Conservation (phyloP, 2,329 filamentous ascomycete genomes). For the Stemphylium beticola region DNA sequence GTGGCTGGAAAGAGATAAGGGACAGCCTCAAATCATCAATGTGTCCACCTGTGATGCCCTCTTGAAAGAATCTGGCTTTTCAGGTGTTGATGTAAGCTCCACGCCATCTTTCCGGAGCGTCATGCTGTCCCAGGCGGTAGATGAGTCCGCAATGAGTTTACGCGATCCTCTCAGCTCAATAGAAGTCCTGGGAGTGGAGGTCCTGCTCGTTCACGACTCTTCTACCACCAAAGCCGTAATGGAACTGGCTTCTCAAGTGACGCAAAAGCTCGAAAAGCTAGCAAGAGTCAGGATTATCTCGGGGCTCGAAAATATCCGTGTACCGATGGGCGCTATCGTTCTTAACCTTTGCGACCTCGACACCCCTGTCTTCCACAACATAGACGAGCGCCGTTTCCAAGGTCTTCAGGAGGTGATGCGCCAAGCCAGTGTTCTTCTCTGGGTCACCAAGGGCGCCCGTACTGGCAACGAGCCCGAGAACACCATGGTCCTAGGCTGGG, state of each 20-base stretch:
- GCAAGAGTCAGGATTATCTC: no score
- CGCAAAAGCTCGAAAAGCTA: neutral
- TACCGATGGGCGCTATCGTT: neutral
- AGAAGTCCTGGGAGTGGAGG: no score
- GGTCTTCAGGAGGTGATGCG: neutral
- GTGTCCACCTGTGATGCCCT: slow-evolving; percentile 28
- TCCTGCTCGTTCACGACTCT: neutral
- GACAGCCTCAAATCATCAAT: slow-evolving; percentile 7
- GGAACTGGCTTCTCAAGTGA: neutral
- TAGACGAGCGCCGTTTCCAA: neutral
- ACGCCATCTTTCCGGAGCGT: neutral
- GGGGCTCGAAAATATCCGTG: neutral
- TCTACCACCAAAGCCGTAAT: neutral
- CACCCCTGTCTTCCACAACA: neutral
- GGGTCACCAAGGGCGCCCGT: neutral
- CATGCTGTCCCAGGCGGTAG: neutral
- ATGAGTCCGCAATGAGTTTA: neutral
- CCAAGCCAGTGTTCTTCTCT: neutral
- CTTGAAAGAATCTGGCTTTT: slow-evolving; percentile 13
- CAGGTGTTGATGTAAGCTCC: slow-evolving; percentile 8
- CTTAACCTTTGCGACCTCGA: neutral
- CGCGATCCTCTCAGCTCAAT: neutral
- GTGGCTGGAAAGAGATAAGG: slow-evolving; percentile 42
- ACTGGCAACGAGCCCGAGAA: neutral
- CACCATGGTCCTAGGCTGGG: slow-evolving; percentile 3